phyloP scores from a whole-genome alignment of 2,329 filamentous ascomycete genomes.

The Fusarium mangiferae region DNA sequence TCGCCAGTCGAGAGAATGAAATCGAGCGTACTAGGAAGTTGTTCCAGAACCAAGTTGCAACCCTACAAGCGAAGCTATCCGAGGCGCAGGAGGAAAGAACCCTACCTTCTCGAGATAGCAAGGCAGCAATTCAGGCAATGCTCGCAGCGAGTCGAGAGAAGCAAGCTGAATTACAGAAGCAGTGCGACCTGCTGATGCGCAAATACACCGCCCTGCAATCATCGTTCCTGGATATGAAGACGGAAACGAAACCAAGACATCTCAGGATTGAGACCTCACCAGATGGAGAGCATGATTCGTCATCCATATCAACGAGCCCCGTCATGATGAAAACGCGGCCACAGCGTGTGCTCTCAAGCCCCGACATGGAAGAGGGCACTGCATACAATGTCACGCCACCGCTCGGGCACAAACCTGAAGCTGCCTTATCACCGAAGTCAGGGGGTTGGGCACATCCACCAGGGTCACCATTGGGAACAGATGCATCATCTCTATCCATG shows the following conservation, averaged over 20 bases:
- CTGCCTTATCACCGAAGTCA: conserved; percentile 44
- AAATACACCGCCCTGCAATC: conserved; percentile 65
- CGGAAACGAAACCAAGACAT: conserved; percentile 42
- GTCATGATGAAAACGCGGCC: conserved; percentile 51
- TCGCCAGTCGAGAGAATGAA: conserved; percentile 63
- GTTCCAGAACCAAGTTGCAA: conserved; percentile 61
- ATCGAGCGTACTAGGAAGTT: conserved; percentile 54
- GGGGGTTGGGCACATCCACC: conserved; percentile 49
- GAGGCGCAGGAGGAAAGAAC: conserved; percentile 49
- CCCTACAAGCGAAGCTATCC: conserved; percentile 58
- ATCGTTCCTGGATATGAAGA: conserved; percentile 59
- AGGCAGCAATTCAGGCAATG: conserved; percentile 55
- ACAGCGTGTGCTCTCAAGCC: conserved; percentile 57
- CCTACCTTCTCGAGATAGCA: conserved; percentile 43
- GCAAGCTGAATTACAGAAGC: conserved; percentile 64
- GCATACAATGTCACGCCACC: conserved; percentile 57
- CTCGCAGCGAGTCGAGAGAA: conserved; percentile 64
- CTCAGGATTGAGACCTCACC: conserved; percentile 36
- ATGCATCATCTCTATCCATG: conserved; percentile 43
- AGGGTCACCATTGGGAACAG: conserved; percentile 52
- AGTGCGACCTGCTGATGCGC: conserved; percentile 59
- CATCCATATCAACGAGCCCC: conserved; percentile 53
- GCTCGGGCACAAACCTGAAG: conserved; percentile 49
- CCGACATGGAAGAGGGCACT: conserved; percentile 55
- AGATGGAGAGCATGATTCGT: conserved; percentile 49